A percentile compares a stretch with the other conserved stretches of the same genome.
phyloP scores from a whole-genome alignment of 257 asterid genomes.

The Solanum lycopersicoides region DNA sequence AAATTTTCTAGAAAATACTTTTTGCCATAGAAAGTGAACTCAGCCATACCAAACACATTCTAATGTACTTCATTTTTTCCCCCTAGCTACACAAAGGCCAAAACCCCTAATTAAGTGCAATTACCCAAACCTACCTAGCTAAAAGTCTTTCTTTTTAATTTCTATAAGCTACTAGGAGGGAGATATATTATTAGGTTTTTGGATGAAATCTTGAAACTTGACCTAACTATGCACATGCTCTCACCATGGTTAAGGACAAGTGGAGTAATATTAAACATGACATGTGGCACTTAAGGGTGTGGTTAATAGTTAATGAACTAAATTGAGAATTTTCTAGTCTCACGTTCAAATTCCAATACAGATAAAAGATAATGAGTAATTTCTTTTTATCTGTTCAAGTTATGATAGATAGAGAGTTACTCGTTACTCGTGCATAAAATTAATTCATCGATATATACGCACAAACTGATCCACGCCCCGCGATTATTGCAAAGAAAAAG shows the following conservation, averaged over 20 bases:
- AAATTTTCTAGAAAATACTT: background rate
- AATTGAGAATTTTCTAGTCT: background rate
- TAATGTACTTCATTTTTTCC: background rate
- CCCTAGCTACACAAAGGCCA: background rate
- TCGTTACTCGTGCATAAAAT: background rate
- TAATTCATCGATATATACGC: background rate
- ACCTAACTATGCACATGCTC: background rate
- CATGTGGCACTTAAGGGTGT: background rate
- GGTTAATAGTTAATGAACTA: background rate
- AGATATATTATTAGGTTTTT: background rate
- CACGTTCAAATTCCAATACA: background rate
- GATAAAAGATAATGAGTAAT: background rate
- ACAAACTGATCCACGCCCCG: background rate
- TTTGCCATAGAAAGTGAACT: background rate
- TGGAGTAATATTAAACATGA: background rate
- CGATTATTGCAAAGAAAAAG: background rate
- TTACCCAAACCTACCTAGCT: background rate
- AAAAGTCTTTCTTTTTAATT: background rate
- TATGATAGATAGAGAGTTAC: background rate
- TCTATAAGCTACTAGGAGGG: background rate
- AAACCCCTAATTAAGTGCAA: background rate
- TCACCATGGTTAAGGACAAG: background rate
- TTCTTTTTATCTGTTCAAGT: background rate
- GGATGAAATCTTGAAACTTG: background rate
- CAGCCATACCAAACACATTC: background rate